Evolutionary conservation across 2,329 filamentous ascomycete species (phyloP), one percentile per base, ranked within the genome.

Genomic region (Delphinella strobiligena): DNA sequence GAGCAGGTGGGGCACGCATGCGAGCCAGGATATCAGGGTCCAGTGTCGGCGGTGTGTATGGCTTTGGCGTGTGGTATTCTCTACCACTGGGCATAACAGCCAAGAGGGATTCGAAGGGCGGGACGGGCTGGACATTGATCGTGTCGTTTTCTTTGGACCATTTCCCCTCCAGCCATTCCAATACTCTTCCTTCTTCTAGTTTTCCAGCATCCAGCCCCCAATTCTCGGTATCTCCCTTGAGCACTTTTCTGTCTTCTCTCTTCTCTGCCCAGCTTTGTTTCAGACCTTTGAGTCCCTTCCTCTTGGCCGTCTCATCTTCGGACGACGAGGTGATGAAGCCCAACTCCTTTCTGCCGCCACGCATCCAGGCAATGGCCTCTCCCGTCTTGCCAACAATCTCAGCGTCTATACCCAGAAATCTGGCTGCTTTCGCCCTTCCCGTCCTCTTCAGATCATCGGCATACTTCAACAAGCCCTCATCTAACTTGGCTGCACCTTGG

Each of bases 131-230:
- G 0, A 86, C 80, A 44, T 88, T 85, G 51, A 94, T 84, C 14
- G 84, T 93, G 59, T 95, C 86, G 54, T 98, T 98, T 61, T 87
- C 77, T 18, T 87, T 91, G 45, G 75, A 77, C 89, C 91, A 95
- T 58, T 94, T 95, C 29, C 69, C 72, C 51, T 93, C 75, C 24
- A 98, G 64, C 77, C 91, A 85, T 51, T 91, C 83, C 37, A 95
- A 69, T 2, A 96, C 81, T 40, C 87, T 72, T 2, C 72, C 77
- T 61, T 98, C 91, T 58, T 96, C 91, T 14, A 85, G 62, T 51
- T 75, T 80, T 1, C 91, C 89, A 0, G 80, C 89, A 61, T 95
- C 88, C 34, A 79, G 68, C 0, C 88, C 88, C 84, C 85, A 91
- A 19, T 64, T 63, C 3, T 60, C 31, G 12, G 12, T 7, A 45